These are phyloP conservation scores for Kurtzmaniella quercitrusa DNA, from an alignment of 1,139 yeast genomes.

Conservation along the genomic window DNA sequence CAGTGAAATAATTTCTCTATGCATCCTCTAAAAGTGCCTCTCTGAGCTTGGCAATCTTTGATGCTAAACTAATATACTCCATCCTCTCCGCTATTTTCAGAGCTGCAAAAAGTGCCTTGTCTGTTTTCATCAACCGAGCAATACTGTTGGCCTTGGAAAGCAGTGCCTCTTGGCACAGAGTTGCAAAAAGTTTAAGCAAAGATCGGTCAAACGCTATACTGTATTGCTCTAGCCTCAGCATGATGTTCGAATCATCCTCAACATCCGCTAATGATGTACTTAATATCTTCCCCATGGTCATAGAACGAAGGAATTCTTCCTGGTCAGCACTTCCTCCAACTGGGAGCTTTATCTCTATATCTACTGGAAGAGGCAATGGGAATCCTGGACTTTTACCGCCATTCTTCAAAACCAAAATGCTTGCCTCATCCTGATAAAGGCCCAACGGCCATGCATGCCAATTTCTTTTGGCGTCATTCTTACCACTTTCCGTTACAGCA, in stretches of 20 bases:
- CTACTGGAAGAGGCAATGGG: conserved; percentile 83
- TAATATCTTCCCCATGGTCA: conserved; percentile 47
- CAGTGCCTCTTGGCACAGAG: conserved; percentile 66
- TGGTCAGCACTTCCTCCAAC: conserved; percentile 26
- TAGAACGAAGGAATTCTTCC: conserved; percentile 40
- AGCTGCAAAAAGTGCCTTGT: conserved; percentile 81
- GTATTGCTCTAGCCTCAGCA: conserved; percentile 47
- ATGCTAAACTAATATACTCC: conserved; percentile 61
- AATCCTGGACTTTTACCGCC: conserved; percentile 50
- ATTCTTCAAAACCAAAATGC: conserved; percentile 72
- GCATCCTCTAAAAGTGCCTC: conserved; percentile 38
- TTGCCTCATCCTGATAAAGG: conserved; percentile 59
- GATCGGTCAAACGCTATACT: conserved; percentile 65
- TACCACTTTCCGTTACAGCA: conserved; percentile 51
- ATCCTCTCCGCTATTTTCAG: conserved; percentile 77
- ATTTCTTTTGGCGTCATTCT: conserved; percentile 42
- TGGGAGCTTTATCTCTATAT: conserved; percentile 68
- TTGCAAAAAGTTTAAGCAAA: conserved; percentile 70
- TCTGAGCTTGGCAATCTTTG: conserved; percentile 60
- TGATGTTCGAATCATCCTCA: conserved; percentile 36
- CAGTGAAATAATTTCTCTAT: no score
- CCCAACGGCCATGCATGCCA: conserved; percentile 89
- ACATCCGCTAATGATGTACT: conserved; percentile 38
- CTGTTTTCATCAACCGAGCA: conserved; percentile 65
- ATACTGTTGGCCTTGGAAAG: conserved; percentile 66